Percentiles rank a stretch among this genome's conserved stretches.
Conservation (phyloP, 495 filamentous ascomycete species). For the Xylaria bambusicola region DNA sequence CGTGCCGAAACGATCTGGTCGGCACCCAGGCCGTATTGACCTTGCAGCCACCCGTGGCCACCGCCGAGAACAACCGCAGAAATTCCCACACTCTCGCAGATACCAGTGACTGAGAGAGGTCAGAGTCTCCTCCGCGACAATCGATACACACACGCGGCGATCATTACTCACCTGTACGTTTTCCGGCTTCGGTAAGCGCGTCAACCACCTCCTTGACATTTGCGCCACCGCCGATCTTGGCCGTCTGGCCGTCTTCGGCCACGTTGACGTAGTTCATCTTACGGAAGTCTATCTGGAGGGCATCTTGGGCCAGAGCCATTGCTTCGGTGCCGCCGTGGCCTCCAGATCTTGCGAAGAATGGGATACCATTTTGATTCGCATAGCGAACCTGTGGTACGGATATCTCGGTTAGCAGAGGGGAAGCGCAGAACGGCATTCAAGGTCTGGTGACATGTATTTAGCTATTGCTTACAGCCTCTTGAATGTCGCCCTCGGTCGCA, state of each 20-base stretch:
- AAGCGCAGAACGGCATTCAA: constrained; percentile 5
- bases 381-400: constrained; percentile 7
- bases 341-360: constrained; percentile 1
- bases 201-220: constrained; percentile 22
- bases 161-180: constrained; percentile 26
- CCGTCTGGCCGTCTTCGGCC: constrained; percentile 40
- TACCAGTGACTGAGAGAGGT: constrained; percentile 43
- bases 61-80: constrained; percentile 50
- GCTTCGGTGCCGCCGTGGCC: constrained; percentile 20
- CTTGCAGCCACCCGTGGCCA: constrained; percentile 39
- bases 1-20: constrained; percentile 38
- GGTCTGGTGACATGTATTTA: too few relatives aligned
- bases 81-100: constrained; percentile 48
- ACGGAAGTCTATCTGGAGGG: constrained; percentile 36
- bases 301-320: constrained; percentile 6
- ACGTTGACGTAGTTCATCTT: constrained; percentile 30
- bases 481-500: constrained; percentile 43
- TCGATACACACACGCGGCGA: too few relatives aligned
- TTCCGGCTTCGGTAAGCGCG: constrained; percentile 17
- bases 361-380: constrained; percentile 28
- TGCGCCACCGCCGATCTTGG: constrained; percentile 51
- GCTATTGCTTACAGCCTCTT: constrained; percentile 38
- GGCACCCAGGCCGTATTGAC: constrained; percentile 38
- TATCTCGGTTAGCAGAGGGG: background rate
- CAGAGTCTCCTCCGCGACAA: background rate